A percentile compares a stretch with the other conserved stretches of the same genome.
Conservation (phyloP, 1,284 basidiomycete genomes). For the Boletus smithii region DNA sequence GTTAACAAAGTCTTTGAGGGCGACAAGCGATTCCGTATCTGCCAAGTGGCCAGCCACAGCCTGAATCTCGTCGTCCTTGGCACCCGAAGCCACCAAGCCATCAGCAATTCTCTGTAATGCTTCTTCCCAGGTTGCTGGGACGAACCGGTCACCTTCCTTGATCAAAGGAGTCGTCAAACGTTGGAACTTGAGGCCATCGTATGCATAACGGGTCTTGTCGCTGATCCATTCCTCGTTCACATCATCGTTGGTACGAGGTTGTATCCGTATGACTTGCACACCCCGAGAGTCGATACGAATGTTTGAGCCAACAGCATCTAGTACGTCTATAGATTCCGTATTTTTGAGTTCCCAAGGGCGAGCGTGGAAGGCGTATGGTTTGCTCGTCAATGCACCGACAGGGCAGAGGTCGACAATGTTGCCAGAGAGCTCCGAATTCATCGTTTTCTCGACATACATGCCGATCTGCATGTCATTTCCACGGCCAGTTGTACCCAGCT, state of each 20-base stretch:
- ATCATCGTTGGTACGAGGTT: constrained; percentile 95
- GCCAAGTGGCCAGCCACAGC: constrained; percentile 91
- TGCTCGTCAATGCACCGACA: constrained; percentile 96
- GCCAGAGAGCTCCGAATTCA: constrained; percentile 97
- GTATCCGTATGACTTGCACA: constrained; percentile 95
- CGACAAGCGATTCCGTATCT: constrained; percentile 92
- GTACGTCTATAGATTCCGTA: constrained; percentile 96
- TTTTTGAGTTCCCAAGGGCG: constrained; percentile 99
- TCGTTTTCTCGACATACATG: constrained; percentile 96
- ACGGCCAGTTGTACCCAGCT: constrained; percentile 94
- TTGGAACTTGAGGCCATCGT: constrained; percentile 95
- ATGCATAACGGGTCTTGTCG: constrained; percentile 97
- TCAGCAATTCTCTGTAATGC: constrained; percentile 79
- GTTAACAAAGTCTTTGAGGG: constrained; percentile 93
- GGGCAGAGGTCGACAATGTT: constrained; percentile 98
- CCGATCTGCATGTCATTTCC: constrained; percentile 99
- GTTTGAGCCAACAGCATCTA: constrained; percentile 97
- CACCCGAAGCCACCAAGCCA: constrained; percentile 79
- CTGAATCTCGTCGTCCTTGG: constrained; percentile 93
- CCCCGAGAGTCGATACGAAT: constrained; percentile 96
- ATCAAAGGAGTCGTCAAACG: constrained; percentile 91
- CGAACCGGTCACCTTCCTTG: constrained; percentile 90
- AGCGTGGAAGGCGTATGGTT: constrained; percentile 96
- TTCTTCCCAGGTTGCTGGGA: constrained; percentile 90
- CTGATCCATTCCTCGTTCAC: constrained; percentile 99